phyloP scores from a whole-genome alignment of 305 asterid species.

The Ilex paraguariensis region DNA sequence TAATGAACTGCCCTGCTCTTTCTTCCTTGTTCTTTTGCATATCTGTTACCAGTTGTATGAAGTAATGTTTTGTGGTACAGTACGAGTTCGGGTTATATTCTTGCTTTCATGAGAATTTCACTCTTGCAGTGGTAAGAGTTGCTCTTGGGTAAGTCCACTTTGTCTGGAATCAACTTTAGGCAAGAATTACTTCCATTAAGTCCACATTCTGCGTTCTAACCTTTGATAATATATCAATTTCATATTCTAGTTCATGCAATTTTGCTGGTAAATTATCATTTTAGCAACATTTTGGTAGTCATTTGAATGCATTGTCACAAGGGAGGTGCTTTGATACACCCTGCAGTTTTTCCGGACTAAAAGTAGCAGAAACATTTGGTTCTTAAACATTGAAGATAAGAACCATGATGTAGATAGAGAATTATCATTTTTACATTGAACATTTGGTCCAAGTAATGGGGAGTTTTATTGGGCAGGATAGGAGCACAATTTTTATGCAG shows the following conservation, averaged over 20 bases:
- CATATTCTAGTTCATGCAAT: too few species aligned
- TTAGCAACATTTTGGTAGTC: too few species aligned
- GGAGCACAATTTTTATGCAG: constrained; percentile 62
- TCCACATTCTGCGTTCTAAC: too few species aligned
- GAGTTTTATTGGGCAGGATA: constrained; percentile 32
- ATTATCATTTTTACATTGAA: not conserved
- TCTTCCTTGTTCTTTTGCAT: not conserved
- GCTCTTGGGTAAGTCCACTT: constrained; percentile 49
- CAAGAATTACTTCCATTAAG: too few species aligned
- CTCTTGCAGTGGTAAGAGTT: constrained; percentile 55
- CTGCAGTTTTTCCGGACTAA: not conserved
- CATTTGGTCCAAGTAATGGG: not conserved
- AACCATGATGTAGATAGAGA: too few species aligned
- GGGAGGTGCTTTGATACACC: too few species aligned
- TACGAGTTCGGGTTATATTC: constrained; percentile 82
- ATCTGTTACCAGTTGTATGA: constrained; percentile 6
- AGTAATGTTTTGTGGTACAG: constrained; percentile 37
- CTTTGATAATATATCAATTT: too few species aligned
- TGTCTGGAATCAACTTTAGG: too few species aligned
- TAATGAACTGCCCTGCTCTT: constrained; percentile 19
- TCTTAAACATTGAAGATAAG: not conserved
- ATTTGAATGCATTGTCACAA: too few species aligned
- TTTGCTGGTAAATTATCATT: too few species aligned
- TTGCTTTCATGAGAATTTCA: constrained; percentile 63
- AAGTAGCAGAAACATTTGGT: not conserved